Evolutionary conservation across 129 eudicot species (phyloP).

Genomic region (Flaveria linearis): DNA sequence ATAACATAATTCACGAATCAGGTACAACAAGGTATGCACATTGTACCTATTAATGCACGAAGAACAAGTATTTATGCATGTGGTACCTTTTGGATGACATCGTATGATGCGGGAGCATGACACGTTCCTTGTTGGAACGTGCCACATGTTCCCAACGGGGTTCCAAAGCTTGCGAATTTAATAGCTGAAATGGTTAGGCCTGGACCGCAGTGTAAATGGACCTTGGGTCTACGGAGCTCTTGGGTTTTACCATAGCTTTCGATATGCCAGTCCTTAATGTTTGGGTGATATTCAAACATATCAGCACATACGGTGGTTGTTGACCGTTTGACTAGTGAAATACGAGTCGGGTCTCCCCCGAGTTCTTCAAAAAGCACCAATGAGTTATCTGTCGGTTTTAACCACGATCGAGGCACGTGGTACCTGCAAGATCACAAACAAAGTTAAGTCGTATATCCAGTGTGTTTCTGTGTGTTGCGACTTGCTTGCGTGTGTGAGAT

Average conservation of each 20-base stretch:
- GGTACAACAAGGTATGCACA: constrained; percentile 1
- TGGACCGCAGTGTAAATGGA: constrained; percentile 46
- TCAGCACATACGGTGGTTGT: constrained; percentile 46
- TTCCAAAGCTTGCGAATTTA: constrained; percentile 62
- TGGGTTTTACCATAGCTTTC: constrained; percentile 46
- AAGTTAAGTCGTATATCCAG: neutral
- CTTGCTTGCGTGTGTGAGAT: neutral
- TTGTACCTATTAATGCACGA: constrained; percentile 1
- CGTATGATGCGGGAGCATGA: constrained; percentile 45
- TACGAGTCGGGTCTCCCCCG: constrained; percentile 61
- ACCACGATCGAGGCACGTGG: constrained; percentile 74
- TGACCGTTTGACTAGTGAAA: constrained; percentile 54
- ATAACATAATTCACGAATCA: constrained; percentile 4
- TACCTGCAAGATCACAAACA: constrained; percentile 44
- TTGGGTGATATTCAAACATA: constrained; percentile 47
- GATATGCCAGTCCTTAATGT: constrained; percentile 40
- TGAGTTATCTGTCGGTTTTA: constrained; percentile 56
- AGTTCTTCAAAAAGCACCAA: constrained; percentile 65
- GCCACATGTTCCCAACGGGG: constrained; percentile 60
- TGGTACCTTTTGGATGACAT: constrained; percentile 39
- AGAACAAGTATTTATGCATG: neutral
- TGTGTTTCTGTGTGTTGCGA: neutral
- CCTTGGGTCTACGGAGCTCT: constrained; percentile 49
- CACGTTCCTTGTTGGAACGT: constrained; percentile 54
- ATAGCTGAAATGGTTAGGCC: constrained; percentile 46